A percentile compares a stretch with the other conserved stretches of the same genome.
phyloP scores from a whole-genome alignment of 1,284 basidiomycete genomes.

The Pseudozyma flocculosa region DNA sequence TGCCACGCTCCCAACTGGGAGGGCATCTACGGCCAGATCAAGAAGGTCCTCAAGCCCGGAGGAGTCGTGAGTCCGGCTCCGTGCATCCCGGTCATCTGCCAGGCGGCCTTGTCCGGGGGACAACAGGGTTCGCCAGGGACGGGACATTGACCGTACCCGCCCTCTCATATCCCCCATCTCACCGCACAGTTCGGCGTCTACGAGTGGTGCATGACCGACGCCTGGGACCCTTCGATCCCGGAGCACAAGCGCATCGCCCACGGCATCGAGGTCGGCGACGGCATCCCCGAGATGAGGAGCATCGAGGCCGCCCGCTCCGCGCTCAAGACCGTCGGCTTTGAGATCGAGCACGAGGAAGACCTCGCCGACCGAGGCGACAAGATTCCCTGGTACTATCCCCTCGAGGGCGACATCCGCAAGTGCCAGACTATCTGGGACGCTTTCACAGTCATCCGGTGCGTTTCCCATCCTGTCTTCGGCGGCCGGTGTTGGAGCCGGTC shows the following conservation, averaged over 20 bases:
- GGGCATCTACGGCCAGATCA: conserved; percentile 91
- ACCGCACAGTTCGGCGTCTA: conserved; percentile 82
- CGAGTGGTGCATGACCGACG: conserved; percentile 98
- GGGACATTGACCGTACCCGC: too few relatives aligned
- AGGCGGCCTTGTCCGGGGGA: too few relatives aligned
- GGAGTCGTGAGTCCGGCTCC: conserved; percentile 70
- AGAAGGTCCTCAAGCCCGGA: conserved; percentile 93
- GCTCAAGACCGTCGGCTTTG: conserved; percentile 80
- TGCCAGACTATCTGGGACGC: conserved; percentile 91
- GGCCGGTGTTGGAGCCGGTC: too few relatives aligned
- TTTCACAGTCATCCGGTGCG: conserved; percentile 44
- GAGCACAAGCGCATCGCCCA: conserved; percentile 89
- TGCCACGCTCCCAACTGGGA: conserved; percentile 94
- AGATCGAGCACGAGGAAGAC: conserved; percentile 89
- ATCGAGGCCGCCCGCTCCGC: conserved; percentile 74
- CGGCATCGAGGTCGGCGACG: conserved; percentile 75
- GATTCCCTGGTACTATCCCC: conserved; percentile 92
- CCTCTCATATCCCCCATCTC: too few relatives aligned
- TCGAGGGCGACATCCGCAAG: conserved; percentile 88
- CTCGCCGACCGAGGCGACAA: conserved; percentile 79
- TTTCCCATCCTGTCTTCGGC: neutral
- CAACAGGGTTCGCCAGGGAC: too few relatives aligned
- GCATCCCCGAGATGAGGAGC: conserved; percentile 95
- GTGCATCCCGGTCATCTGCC: neutral
- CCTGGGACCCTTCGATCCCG: conserved; percentile 82